Evolutionary conservation across 768 basidiomycete species (phyloP), one percentile per base, ranked within the genome.

Genomic region (Russula sp.): DNA sequence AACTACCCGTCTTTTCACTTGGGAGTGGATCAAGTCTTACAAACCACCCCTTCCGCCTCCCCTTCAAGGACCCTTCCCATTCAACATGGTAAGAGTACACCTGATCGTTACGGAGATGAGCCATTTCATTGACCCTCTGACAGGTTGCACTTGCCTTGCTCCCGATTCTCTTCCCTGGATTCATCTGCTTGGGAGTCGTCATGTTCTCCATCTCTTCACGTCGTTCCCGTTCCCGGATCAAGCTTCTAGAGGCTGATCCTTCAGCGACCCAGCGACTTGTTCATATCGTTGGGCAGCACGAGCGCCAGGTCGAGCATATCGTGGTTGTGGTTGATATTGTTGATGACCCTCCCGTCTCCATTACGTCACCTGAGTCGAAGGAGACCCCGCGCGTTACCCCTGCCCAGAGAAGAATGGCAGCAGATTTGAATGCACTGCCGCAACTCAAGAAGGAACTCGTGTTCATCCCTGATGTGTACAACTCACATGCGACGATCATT

Each of bases 401-500:
- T 2, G 71, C 79, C 13, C 91, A 94, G 71, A 79, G 74, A 18
- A 77, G 75, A 62, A 84, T 88, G 38, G 82, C 82, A 6, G 75
- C 74, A 6, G 81, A 78, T 73, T 77, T 94, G 44, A 92, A 92
- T 73, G 77, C 76, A 49, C 80, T 93, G 14, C 88, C 89, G 0
- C 74, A 78, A 32, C 71, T 93, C 53, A 80, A 84, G 77, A 93
- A 92, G 75, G 82, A 89, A 68, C 73, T 82, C 22, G 88, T 82
- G 22, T 90, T 83, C 71, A 85, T 92, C 67, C 75, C 78, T n/a
- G 75, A 75, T 1, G 79, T 85, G 26, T 71, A 74, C 44, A 92
- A 92, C 69, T 76, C 89, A 28, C 91, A 94, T 74, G 89, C 80
- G 5, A 77, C 83, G 62, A 87, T 94, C 67, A 77, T 93, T 11